Evolutionary conservation across 2,329 filamentous ascomycete species (phyloP), one percentile per base, ranked within the genome.

Genomic region (Lasiodiplodia citricola): DNA sequence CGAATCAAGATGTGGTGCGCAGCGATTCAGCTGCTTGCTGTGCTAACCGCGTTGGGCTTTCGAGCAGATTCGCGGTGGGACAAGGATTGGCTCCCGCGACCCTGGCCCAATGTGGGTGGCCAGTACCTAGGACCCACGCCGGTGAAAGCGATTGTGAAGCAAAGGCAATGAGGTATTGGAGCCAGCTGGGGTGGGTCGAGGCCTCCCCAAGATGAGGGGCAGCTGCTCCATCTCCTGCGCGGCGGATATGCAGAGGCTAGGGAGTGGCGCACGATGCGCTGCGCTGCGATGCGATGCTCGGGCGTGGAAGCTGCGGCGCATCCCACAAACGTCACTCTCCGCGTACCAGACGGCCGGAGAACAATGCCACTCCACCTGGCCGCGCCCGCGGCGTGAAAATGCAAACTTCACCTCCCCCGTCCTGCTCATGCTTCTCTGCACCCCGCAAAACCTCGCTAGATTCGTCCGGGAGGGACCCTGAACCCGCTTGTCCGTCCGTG

Each of bases 311-410:
- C 55, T 64, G 60, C 60, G 60, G 44, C 60, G 28, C 58, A 50
- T 63, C 58, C 58, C 58, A 51, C 58, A 63, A 64, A 64, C 60
- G 60, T 64, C 60, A 64, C 60, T 64, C 41, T 63, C 60, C n/a
- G 60, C 60, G 41, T 25, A 51, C 28, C 60, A 31, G 44, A 47
- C 44, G 8, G 25, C n/a, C 60, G 28, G 60, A 47, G 31, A 52
- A 54, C 60, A 64, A 64, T 64, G 60, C 60, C 47, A 52, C 60
- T 52, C 47, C 47, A n/a, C 47, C 47, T 64, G 60, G 47, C 60
- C 60, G 60, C 60, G 16, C 47, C 23, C 44, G 18, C 60, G 28
- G 28, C 47, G 44, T 64, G 60, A 64, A 64, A n/a, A 64, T 64
- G 60, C 60, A 2, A 37, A 23, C 31, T 50, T 23, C 44, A 13